These are phyloP conservation scores for Boletus coccyginus DNA, from an alignment of 768 basidiomycete species.

Conservation along the genomic window DNA sequence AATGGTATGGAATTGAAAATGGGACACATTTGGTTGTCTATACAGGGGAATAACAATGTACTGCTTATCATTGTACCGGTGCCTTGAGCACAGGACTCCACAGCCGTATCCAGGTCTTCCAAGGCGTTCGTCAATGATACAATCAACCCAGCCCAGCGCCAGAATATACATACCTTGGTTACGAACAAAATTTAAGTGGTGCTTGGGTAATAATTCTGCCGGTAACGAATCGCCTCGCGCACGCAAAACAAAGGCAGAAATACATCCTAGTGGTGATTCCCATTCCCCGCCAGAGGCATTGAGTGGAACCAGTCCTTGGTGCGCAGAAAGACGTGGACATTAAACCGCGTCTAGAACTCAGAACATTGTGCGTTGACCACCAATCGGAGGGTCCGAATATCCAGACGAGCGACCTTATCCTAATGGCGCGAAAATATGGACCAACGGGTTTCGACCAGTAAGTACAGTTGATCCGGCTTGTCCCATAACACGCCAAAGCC, in stretches of 20 bases:
- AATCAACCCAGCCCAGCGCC: not conserved
- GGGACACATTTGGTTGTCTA: slow-evolving; percentile 36
- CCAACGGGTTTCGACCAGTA: slow-evolving; percentile 38
- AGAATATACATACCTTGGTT: slow-evolving; percentile 16
- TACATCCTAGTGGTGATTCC: slow-evolving; percentile 2
- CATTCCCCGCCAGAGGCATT: slow-evolving; percentile 6
- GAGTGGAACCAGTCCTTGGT: slow-evolving; percentile 13
- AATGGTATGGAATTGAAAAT: slow-evolving; percentile 72
- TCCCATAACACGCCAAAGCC: slow-evolving; percentile 37
- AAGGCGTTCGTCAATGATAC: slow-evolving; percentile 7
- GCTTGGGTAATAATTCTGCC: not conserved
- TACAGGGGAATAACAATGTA: slow-evolving; percentile 13
- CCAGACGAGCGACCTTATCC: slow-evolving; percentile 31
- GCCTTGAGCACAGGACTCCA: slow-evolving; percentile 8
- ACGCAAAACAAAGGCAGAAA: not conserved
- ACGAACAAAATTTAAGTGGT: slow-evolving; percentile 1
- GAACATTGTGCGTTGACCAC: slow-evolving; percentile 5
- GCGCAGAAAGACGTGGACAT: slow-evolving; percentile 5
- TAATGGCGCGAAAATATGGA: slow-evolving; percentile 33
- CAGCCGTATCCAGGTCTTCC: slow-evolving; percentile 7
- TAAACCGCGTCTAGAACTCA: slow-evolving; percentile 21
- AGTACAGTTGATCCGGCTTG: slow-evolving; percentile 38
- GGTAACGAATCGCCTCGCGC: slow-evolving; percentile 5
- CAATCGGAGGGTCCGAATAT: slow-evolving; percentile 21
- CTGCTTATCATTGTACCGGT: not conserved